Evolutionary conservation across 208 protist genomes (phyloP), one percentile per base, ranked within the genome.

Genomic region (Angomonas ambiguus): DNA sequence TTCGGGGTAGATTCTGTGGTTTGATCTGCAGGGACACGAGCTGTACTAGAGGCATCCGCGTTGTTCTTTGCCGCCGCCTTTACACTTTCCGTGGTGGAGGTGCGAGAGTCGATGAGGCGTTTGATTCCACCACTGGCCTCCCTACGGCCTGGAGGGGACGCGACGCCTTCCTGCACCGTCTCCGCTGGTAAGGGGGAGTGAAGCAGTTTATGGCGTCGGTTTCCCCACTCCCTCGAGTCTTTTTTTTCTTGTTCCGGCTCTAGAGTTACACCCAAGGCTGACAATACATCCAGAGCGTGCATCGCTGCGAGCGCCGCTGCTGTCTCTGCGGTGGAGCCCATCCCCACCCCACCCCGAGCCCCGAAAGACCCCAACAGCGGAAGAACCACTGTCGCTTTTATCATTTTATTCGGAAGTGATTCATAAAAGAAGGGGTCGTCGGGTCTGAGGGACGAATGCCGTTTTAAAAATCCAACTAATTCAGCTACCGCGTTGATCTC

Each of bases 241-340:
- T 53, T 53, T 8, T 27, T 8, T 20, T 8, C 45, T 2, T 27
- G 30, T 20, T 27, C 20, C 64, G 35, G 72, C 20, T 75, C 67
- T 27, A 70, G 65, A 0, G 66, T 63, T 10, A 92, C 51, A n/a
- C 79, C 83, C 57, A 96, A 76, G 28, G 59, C 20, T 41, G 74
- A 69, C 2, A 93, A 72, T 18, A 90, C 76, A 68, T 96, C 87
- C 16, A 96, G 71, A 0, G 91, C 87, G 67, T 96, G 91, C 85
- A 93, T 94, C 1, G 87, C 83, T 2, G 91, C 87, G 0, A 96
- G 72, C 3, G 72, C 67, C 51, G 80, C 58, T 11, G 91, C 87
- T 22, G 91, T 84, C 10, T 53, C 34, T 10, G 67, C 69, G 27
- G 61, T 85, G 53, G 63, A 41, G 13, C 82, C 85, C 35, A 96